phyloP scores from a whole-genome alignment of 345 rosid genomes.

The Sisymbrium altissimum region DNA sequence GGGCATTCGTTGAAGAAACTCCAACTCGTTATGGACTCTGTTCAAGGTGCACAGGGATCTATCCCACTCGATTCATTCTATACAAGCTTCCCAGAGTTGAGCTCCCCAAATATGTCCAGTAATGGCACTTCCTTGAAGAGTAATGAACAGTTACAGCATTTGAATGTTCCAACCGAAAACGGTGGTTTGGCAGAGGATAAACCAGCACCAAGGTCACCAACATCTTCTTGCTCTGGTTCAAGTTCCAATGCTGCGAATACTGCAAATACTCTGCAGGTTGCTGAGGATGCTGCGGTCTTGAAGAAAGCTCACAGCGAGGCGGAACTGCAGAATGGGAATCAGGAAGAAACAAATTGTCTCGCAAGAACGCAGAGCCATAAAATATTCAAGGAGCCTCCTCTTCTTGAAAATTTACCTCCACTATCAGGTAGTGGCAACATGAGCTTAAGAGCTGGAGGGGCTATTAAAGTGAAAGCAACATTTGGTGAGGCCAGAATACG shows the following conservation, averaged over 20 bases:
- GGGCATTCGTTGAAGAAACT: conserved; percentile 88
- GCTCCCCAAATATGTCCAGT: conserved; percentile 51
- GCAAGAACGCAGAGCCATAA: conserved; percentile 62
- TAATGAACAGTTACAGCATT: conserved; percentile 34
- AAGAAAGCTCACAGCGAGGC: conserved; percentile 53
- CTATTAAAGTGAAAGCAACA: conserved; percentile 56
- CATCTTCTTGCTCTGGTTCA: conserved; percentile 75
- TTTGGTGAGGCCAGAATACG: conserved; percentile 63
- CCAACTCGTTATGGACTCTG: conserved; percentile 85
- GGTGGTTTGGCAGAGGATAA: conserved; percentile 36
- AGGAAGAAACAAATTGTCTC: conserved; percentile 45
- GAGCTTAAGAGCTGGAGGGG: conserved; percentile 20
- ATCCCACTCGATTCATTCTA: conserved; percentile 82
- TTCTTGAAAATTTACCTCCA: conserved; percentile 36
- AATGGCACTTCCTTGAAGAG: conserved; percentile 36
- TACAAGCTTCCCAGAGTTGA: conserved; percentile 77
- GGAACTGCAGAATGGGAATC: conserved; percentile 43
- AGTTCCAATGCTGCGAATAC: conserved; percentile 23
- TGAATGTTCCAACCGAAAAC: conserved; percentile 40
- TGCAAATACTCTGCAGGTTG: conserved; percentile 13
- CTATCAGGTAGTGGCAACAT: conserved; percentile 27
- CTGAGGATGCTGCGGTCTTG: conserved; percentile 39
- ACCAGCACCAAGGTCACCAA: conserved; percentile 54
- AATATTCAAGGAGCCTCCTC: conserved; percentile 42
- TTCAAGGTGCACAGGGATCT: conserved; percentile 83